Conservation (phyloP, 2,329 filamentous ascomycete species). For the Allantophomopsis cytisporea region DNA sequence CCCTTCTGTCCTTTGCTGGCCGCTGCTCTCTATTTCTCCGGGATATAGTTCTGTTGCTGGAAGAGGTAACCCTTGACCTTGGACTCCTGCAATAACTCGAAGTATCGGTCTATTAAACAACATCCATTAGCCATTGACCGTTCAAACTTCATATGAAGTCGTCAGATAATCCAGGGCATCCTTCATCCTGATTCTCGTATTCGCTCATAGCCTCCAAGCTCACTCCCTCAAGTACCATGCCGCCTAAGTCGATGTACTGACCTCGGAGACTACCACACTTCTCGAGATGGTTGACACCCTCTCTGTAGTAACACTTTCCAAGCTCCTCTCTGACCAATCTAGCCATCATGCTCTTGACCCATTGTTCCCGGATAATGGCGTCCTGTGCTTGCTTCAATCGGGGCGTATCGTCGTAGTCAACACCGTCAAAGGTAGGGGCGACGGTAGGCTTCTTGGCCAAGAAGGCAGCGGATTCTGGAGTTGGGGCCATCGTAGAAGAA, state of each 20-base stretch:
- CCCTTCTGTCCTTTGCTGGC: too few species aligned
- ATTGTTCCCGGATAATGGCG: slow-evolving; percentile 72
- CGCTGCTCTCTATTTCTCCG: slow-evolving; percentile 25
- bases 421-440: slow-evolving; percentile 71
- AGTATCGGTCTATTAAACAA: slow-evolving; percentile 51
- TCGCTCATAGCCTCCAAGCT: background rate
- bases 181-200: too few species aligned
- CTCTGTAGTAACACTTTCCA: slow-evolving; percentile 71
- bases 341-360: slow-evolving; percentile 84
- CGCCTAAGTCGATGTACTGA: slow-evolving; percentile 27
- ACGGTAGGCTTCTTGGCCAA: slow-evolving; percentile 75
- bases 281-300: slow-evolving; percentile 80
- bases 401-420: slow-evolving; percentile 74
- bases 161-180: too few species aligned
- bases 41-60: slow-evolving; percentile 63
- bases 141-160: too few species aligned
- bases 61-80: slow-evolving; percentile 71
- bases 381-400: slow-evolving; percentile 74
- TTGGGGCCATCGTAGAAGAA: slow-evolving; percentile 45
- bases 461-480: slow-evolving; percentile 70
- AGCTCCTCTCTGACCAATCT: slow-evolving; percentile 70
- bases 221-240: background rate
- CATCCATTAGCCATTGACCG: slow-evolving; percentile 4
- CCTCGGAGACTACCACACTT: slow-evolving; percentile 74
- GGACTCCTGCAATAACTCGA: slow-evolving; percentile 62